phyloP scores from a whole-genome alignment of 352 stramenopile species.

The Phytophthora sp. region DNA sequence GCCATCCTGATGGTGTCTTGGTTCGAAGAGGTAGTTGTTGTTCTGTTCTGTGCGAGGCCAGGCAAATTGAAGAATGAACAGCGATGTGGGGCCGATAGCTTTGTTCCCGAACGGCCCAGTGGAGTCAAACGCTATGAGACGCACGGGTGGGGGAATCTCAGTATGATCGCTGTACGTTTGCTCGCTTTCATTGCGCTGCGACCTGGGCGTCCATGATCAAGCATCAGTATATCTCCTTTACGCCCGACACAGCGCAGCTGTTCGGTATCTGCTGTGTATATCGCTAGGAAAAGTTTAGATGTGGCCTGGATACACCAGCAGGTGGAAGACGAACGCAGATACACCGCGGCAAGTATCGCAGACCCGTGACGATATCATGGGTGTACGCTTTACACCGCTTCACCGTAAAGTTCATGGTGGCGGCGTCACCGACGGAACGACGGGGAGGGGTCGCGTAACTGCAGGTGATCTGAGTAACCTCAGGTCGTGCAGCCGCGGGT shows the following conservation, averaged over 20 bases:
- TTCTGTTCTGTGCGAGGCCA: constrained; percentile 16
- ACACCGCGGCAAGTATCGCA: constrained; percentile 16
- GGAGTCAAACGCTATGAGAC: no score
- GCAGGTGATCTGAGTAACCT: no score
- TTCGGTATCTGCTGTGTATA: constrained; percentile 23
- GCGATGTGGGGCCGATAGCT: not conserved
- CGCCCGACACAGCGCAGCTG: constrained; percentile 7
- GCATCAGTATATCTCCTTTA: not conserved
- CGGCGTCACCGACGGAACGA: constrained; percentile 19
- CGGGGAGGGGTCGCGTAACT: constrained; percentile 10
- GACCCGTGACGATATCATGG: not conserved
- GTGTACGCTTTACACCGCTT: constrained; percentile 5
- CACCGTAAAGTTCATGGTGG: not conserved
- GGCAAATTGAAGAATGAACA: constrained; percentile 38
- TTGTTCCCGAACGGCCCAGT: no score
- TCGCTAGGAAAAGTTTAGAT: constrained; percentile 25
- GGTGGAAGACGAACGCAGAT: constrained; percentile 22
- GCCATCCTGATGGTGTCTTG: constrained; percentile 11
- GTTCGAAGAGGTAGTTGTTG: not conserved
- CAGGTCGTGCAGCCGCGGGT: not conserved
- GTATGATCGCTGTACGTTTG: not conserved
- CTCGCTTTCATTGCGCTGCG: not conserved
- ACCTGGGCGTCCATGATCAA: not conserved
- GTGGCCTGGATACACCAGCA: constrained; percentile 29
- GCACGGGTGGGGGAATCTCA: no score